Evolutionary conservation across 306 rosid genomes (phyloP).

Genomic region (Quercus bicolor): DNA sequence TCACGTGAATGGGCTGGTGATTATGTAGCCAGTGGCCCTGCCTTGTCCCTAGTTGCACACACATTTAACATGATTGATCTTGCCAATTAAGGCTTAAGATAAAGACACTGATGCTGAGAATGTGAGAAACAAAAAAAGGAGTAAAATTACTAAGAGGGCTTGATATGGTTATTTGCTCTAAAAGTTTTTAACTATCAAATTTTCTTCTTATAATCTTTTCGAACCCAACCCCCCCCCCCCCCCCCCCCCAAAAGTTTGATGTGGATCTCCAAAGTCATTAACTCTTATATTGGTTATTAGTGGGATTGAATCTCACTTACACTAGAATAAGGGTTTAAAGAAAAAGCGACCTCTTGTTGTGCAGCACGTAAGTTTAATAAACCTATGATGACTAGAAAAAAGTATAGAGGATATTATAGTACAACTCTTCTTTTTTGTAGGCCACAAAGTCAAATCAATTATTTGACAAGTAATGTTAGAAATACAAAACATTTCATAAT

Average conservation of each 20-base stretch:
- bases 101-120: neutral
- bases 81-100: neutral
- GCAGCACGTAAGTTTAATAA: too few species aligned
- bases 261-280: neutral
- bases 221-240: fast-evolving
- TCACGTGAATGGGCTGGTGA: neutral
- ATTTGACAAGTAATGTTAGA: neutral
- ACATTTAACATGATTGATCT: neutral
- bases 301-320: too few species aligned
- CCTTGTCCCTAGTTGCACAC: neutral
- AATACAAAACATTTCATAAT: too few species aligned
- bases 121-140: neutral
- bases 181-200: neutral
- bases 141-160: too few species aligned
- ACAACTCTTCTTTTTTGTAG: neutral
- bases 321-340: too few species aligned
- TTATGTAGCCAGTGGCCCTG: neutral
- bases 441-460: neutral
- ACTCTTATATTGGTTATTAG: neutral
- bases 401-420: neutral
- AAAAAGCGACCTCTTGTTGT: too few species aligned
- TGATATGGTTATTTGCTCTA: neutral
- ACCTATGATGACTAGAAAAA: too few species aligned
- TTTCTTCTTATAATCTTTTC: neutral
- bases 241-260: neutral